Conservation (phyloP, 805 yeast species). For the Sugiyamaella marilandica region DNA sequence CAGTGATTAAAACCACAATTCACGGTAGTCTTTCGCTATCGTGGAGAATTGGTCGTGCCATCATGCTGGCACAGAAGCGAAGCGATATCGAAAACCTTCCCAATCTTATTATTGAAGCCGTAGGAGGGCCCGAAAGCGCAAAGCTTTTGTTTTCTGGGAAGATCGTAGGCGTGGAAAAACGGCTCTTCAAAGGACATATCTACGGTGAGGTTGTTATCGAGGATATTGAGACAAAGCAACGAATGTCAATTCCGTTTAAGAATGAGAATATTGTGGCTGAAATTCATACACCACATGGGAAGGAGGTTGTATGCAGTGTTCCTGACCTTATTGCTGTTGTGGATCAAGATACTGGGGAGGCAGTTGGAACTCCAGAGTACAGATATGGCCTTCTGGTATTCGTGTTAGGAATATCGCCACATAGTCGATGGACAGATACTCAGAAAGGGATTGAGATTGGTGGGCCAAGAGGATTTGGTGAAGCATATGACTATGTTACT, state of each 20-base stretch:
- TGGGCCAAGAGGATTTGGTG: conserved; percentile 39
- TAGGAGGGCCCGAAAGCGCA: conserved; percentile 33
- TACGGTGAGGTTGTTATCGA: conserved; percentile 41
- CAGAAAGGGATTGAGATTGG: conserved; percentile 37
- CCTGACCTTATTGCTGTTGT: conserved; percentile 43
- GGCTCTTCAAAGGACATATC: conserved; percentile 39
- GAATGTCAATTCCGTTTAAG: conserved; percentile 39
- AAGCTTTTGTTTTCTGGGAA: conserved; percentile 38
- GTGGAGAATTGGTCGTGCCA: conserved; percentile 47
- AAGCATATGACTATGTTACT: conserved; percentile 32
- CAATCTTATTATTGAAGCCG: conserved; percentile 35
- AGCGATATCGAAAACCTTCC: conserved; percentile 36
- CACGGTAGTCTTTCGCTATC: conserved; percentile 38
- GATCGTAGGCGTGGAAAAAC: conserved; percentile 40
- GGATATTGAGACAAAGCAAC: neutral
- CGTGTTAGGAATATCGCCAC: conserved; percentile 40
- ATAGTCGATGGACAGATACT: conserved; percentile 35
- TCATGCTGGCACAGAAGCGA: conserved; percentile 35
- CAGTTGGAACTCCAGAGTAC: conserved; percentile 45
- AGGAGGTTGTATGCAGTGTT: conserved; percentile 37
- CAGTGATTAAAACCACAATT: conserved; percentile 31
- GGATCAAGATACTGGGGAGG: conserved; percentile 42
- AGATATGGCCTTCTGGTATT: conserved; percentile 42
- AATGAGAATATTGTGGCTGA: conserved; percentile 42
- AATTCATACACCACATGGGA: conserved; percentile 20